Evolutionary conservation across 441 rosid species (phyloP).

Genomic region (Lagerstroemia fauriei): DNA sequence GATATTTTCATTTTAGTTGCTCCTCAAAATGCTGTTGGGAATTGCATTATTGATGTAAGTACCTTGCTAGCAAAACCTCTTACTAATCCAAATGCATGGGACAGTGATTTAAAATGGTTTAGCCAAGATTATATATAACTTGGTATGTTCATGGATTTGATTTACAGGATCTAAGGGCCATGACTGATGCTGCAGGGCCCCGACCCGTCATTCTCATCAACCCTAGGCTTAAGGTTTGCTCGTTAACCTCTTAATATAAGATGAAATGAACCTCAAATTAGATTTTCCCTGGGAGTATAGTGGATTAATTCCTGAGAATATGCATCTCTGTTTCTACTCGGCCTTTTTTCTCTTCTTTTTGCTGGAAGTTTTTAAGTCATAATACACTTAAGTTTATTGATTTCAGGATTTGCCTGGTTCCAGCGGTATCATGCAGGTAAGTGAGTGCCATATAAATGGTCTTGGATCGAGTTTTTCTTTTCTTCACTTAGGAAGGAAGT

Average conservation of each 20-base stretch:
- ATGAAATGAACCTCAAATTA: not conserved
- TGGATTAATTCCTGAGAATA: not conserved
- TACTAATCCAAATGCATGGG: not conserved
- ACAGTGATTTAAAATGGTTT: not conserved
- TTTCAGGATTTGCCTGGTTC: slow-evolving; percentile 87
- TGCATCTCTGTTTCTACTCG: not conserved
- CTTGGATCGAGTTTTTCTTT: slow-evolving; percentile 16
- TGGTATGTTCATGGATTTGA: slow-evolving; percentile 6
- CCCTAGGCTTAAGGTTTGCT: slow-evolving; percentile 78
- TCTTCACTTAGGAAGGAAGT: not conserved
- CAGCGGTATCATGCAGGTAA: slow-evolving; percentile 97
- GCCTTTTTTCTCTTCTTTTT: not conserved
- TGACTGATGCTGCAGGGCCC: slow-evolving; percentile 85
- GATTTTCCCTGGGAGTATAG: not conserved
- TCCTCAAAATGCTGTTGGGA: slow-evolving; percentile 95
- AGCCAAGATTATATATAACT: not conserved
- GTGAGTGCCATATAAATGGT: slow-evolving; percentile 27
- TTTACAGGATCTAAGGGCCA: slow-evolving; percentile 79
- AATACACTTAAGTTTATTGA: not conserved
- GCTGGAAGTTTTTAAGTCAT: not conserved
- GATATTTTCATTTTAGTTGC: slow-evolving; percentile 87
- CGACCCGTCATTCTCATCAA: slow-evolving; percentile 85
- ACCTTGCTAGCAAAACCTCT: slow-evolving; percentile 19
- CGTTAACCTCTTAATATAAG: slow-evolving; percentile 6
- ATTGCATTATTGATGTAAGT: slow-evolving; percentile 84